These are phyloP conservation scores for Boletus semigastroideus DNA, from an alignment of 1,284 basidiomycete genomes.

Conservation along the genomic window DNA sequence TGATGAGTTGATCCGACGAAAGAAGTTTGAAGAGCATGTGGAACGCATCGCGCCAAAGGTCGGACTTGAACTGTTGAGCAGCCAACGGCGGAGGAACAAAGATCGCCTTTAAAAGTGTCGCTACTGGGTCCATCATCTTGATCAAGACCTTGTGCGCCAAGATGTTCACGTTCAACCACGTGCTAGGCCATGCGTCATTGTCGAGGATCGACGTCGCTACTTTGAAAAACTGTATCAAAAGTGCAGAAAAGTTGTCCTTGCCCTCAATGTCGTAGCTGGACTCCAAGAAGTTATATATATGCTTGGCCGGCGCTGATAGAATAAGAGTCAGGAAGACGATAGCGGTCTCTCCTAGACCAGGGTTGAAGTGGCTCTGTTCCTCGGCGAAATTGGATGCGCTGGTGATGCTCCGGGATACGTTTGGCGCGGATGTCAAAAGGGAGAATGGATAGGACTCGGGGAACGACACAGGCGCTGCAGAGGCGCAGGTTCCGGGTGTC, in stretches of 20 bases:
- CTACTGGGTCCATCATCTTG: conserved; percentile 85
- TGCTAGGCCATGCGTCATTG: conserved; percentile 87
- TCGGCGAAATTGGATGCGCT: conserved; percentile 42
- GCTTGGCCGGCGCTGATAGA: conserved; percentile 74
- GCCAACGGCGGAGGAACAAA: conserved; percentile 76
- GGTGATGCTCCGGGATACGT: conserved; percentile 47
- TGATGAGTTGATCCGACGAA: conserved; percentile 87
- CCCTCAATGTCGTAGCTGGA: conserved; percentile 85
- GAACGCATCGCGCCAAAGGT: conserved; percentile 83
- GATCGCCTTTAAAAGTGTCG: conserved; percentile 73
- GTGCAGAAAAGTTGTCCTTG: conserved; percentile 67
- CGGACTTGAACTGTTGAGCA: conserved; percentile 70
- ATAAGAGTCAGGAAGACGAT: conserved; percentile 85
- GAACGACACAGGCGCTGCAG: conserved; percentile 79
- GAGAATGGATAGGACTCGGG: conserved; percentile 94
- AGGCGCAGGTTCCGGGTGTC: conserved; percentile 59
- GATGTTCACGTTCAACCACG: conserved; percentile 93
- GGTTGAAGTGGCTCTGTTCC: conserved; percentile 61
- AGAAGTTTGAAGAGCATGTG: conserved; percentile 82
- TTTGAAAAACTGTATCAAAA: conserved; percentile 80
- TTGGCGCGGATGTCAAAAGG: conserved; percentile 68
- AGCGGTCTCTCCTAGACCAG: conserved; percentile 83
- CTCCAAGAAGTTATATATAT: conserved; percentile 80
- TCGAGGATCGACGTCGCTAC: conserved; percentile 82
- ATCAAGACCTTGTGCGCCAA: conserved; percentile 87